These are phyloP conservation scores for Fusarium beomiforme DNA, from an alignment of 2,329 filamentous ascomycete genomes.

Conservation along the genomic window DNA sequence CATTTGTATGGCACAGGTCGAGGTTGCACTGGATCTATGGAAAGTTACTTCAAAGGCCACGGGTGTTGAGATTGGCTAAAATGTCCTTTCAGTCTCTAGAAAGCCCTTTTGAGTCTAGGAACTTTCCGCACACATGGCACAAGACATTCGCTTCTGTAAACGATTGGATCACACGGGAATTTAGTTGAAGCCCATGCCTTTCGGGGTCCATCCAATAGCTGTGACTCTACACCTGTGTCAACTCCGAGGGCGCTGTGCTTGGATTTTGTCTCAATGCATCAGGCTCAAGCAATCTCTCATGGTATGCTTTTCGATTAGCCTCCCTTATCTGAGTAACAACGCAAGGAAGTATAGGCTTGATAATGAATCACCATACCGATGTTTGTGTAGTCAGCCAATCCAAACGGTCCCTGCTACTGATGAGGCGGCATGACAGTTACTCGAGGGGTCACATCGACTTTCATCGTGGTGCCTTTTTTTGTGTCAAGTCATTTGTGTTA, in stretches of 20 bases:
- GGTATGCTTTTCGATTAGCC: slow-evolving; percentile 25
- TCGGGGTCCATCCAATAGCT: slow-evolving; percentile 18
- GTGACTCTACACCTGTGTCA: slow-evolving; percentile 14
- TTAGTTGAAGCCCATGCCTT: slow-evolving; percentile 19
- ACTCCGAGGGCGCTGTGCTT: slow-evolving; percentile 10
- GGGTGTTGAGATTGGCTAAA: slow-evolving; percentile 7
- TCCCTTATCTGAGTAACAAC: slow-evolving; percentile 31
- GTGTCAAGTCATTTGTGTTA: slow-evolving; percentile 20
- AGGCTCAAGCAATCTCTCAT: slow-evolving; percentile 16
- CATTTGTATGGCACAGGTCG: slow-evolving; percentile 22
- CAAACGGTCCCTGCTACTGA: slow-evolving; percentile 4
- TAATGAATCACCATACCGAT: slow-evolving; percentile 38
- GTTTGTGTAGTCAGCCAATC: slow-evolving; percentile 6
- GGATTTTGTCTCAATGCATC: slow-evolving; percentile 8
- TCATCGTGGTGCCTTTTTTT: slow-evolving; percentile 23
- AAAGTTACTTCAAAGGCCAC: slow-evolving; percentile 10
- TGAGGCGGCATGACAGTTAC: slow-evolving; percentile 21
- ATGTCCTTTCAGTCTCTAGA: neutral
- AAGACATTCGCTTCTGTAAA: slow-evolving; percentile 15
- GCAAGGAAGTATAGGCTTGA: slow-evolving; percentile 4
- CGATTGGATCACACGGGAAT: slow-evolving; percentile 27
- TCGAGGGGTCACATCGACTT: slow-evolving; percentile 24
- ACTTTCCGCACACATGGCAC: slow-evolving; percentile 17
- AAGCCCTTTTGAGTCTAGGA: slow-evolving; percentile 22
- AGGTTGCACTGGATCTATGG: slow-evolving; percentile 32